phyloP scores from a whole-genome alignment of 768 basidiomycete species.

The Panaeolus cyanescens region DNA sequence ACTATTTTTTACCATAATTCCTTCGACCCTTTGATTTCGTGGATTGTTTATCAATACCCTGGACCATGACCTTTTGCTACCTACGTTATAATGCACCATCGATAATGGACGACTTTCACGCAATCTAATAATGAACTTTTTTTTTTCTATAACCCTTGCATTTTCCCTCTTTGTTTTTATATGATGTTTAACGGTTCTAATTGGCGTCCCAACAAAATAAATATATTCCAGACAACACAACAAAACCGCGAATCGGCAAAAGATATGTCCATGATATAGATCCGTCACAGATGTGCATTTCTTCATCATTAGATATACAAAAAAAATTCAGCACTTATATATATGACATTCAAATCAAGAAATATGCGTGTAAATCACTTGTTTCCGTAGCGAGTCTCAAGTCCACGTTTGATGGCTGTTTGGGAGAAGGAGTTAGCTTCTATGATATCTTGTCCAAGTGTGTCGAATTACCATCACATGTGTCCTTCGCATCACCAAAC shows the following conservation, averaged over 20 bases:
- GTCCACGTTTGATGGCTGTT: conserved; percentile 61
- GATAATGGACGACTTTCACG: neutral
- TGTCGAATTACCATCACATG: conserved; percentile 68
- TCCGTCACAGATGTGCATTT: neutral
- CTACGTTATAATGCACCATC: neutral
- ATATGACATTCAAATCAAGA: neutral
- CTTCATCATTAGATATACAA: conserved; percentile 3
- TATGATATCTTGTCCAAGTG: neutral
- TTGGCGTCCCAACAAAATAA: neutral
- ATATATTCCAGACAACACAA: neutral
- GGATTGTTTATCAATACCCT: too few relatives aligned
- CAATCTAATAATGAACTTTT: neutral
- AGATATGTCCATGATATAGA: neutral
- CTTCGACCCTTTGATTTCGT: too few relatives aligned
- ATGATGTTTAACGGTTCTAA: neutral
- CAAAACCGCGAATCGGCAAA: neutral
- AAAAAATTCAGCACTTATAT: neutral
- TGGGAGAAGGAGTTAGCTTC: neutral
- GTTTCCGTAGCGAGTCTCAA: conserved; percentile 36
- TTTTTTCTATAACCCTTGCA: neutral
- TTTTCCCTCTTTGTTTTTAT: neutral
- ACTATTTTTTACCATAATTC: too few relatives aligned
- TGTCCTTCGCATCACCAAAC: conserved; percentile 90
- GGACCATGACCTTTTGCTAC: neutral
- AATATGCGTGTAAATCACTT: conserved; percentile 7